phyloP scores from a whole-genome alignment of 139 green algal species.

The Haematococcus sp. region DNA sequence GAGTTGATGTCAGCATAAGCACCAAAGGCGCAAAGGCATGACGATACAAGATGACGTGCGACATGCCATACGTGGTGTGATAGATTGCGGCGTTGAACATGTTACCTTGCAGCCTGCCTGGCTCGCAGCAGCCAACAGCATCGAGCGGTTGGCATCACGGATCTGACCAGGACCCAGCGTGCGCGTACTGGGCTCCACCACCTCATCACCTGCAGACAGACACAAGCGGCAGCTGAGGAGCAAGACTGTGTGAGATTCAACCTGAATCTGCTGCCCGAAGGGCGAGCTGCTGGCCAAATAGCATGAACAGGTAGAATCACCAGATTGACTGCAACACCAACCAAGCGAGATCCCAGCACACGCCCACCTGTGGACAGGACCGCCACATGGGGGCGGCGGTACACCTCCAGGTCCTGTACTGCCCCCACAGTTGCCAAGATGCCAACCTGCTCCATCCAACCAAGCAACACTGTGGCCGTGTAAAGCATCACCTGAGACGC shows the following conservation, averaged over 20 bases:
- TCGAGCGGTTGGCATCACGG: slow-evolving; percentile 84
- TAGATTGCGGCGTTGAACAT: slow-evolving; percentile 73
- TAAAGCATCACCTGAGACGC: too few relatives aligned
- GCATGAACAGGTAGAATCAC: too few relatives aligned
- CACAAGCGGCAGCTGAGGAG: neutral
- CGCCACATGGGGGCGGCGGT: slow-evolving; percentile 59
- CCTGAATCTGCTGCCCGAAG: too few relatives aligned
- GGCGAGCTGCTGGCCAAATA: too few relatives aligned
- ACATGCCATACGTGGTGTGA: too few relatives aligned
- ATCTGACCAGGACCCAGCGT: slow-evolving; percentile 77
- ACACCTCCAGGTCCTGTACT: slow-evolving; percentile 39
- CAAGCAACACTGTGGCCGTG: slow-evolving; percentile 6
- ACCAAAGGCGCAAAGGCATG: too few relatives aligned
- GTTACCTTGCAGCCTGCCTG: slow-evolving; percentile 46
- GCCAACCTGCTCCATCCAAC: slow-evolving; percentile 35
- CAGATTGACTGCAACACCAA: too few relatives aligned
- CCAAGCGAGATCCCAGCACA: too few relatives aligned
- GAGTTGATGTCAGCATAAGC: too few relatives aligned
- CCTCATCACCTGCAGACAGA: slow-evolving; percentile 52
- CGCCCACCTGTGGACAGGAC: slow-evolving; percentile 81
- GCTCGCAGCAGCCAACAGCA: slow-evolving; percentile 79
- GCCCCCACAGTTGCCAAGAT: slow-evolving; percentile 88
- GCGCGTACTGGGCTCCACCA: slow-evolving; percentile 43
- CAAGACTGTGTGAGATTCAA: neutral
- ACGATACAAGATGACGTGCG: too few relatives aligned